Conservation (phyloP, 257 asterid species). For the Primulina tabacum region DNA sequence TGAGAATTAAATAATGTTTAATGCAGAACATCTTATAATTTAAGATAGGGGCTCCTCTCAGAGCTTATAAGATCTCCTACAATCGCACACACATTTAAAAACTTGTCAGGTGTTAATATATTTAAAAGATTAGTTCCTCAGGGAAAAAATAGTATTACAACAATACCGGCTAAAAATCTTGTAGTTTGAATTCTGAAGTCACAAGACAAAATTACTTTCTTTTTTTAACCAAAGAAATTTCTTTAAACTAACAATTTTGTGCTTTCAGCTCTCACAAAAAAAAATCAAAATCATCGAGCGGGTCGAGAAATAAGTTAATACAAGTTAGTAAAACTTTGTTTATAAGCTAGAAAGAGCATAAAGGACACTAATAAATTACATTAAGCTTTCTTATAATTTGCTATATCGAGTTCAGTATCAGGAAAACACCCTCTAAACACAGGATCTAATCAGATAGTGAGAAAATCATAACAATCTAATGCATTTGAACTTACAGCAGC, state of each 20-base stretch:
- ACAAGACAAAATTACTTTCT: too few species aligned
- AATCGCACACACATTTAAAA: background rate
- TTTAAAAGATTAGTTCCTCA: background rate
- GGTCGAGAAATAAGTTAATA: background rate
- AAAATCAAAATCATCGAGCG: too few species aligned
- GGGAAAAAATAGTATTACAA: background rate
- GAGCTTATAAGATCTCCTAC: background rate
- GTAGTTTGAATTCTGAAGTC: background rate
- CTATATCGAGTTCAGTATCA: background rate
- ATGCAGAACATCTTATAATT: background rate
- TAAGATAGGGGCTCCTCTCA: background rate
- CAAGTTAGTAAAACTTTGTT: background rate
- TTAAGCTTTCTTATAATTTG: background rate
- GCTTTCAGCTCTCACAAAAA: too few species aligned
- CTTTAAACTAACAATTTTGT: too few species aligned
- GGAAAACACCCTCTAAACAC: background rate
- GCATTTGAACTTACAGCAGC: slow-evolving; percentile 82
- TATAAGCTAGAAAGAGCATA: background rate
- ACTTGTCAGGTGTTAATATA: background rate
- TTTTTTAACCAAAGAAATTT: too few species aligned
- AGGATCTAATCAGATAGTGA: background rate
- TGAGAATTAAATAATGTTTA: background rate
- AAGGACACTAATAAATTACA: background rate
- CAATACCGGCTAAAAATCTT: background rate
- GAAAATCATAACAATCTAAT: background rate